These are phyloP conservation scores for Aspergillus aculeatinus DNA, from an alignment of 2,329 filamentous ascomycete genomes.

Conservation along the genomic window DNA sequence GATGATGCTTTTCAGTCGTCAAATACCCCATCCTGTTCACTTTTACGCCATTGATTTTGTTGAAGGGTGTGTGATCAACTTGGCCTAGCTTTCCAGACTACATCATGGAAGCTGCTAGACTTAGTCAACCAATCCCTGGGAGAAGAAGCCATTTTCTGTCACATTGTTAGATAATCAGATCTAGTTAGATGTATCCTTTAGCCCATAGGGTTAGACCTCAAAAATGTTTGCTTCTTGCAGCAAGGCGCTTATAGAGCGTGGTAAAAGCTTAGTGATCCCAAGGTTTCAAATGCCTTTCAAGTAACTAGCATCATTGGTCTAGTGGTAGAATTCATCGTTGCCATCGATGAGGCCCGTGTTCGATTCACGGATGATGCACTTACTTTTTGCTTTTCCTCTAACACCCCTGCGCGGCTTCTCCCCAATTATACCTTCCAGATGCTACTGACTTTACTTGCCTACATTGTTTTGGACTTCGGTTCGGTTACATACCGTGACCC, in stretches of 20 bases:
- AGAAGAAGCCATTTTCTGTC: conserved; percentile 5
- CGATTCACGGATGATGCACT: conserved; percentile 49
- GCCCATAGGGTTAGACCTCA: conserved; percentile 11
- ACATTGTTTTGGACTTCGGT: too few relatives aligned
- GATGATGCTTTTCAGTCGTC: not conserved
- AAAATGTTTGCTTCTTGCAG: conserved; percentile 21
- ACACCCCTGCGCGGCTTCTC: not conserved
- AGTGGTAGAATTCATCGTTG: conserved; percentile 49
- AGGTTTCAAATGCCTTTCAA: too few relatives aligned
- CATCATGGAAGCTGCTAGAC: not conserved
- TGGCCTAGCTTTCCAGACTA: not conserved
- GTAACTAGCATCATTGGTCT: conserved; percentile 37
- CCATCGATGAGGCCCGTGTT: conserved; percentile 50
- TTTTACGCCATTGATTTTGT: not conserved
- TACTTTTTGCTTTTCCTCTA: not conserved
- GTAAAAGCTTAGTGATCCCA: too few relatives aligned
- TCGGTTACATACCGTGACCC: too few relatives aligned
- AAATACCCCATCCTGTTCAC: not conserved
- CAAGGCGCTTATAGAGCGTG: conserved; percentile 29
- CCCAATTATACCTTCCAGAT: too few relatives aligned
- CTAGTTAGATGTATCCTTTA: conserved; percentile 12
- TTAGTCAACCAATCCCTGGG: not conserved
- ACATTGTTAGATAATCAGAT: conserved; percentile 17
- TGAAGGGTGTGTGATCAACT: not conserved
- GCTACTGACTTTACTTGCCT: too few relatives aligned